Evolutionary conservation across 257 asterid species (phyloP).

Genomic region (Lycium ferocissimum): DNA sequence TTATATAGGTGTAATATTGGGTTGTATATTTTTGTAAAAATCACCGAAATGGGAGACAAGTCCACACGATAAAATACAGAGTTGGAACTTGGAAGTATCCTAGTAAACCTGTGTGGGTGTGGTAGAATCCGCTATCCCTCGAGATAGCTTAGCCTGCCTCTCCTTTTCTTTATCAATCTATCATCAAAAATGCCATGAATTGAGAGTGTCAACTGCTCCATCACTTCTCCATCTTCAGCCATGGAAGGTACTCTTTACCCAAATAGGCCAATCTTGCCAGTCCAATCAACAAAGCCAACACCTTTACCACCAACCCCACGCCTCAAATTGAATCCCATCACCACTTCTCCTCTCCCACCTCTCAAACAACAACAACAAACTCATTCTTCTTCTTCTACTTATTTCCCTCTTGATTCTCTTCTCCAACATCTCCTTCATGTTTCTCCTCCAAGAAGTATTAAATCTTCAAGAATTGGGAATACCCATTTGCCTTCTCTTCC

Average conservation of each 20-base stretch:
- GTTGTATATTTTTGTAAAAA: too few relatives aligned
- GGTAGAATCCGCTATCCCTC: not conserved
- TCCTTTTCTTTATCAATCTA: not conserved
- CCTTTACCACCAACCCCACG: constrained; percentile 52
- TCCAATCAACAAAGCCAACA: constrained; percentile 63
- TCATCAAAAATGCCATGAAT: not conserved
- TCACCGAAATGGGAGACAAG: too few relatives aligned
- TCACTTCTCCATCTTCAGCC: not conserved
- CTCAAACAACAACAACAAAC: constrained; percentile 56
- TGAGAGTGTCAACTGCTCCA: not conserved
- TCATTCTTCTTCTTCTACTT: constrained; percentile 42
- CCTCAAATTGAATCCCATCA: constrained; percentile 52
- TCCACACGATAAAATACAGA: too few relatives aligned
- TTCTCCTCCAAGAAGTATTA: constrained; percentile 48
- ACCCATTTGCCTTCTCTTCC: constrained; percentile 42
- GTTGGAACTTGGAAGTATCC: too few relatives aligned
- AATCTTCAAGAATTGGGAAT: constrained; percentile 41
- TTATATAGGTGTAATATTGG: too few relatives aligned
- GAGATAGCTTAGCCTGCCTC: not conserved
- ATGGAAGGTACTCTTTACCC: constrained; percentile 92
- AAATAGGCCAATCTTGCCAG: constrained; percentile 71
- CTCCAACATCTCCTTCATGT: constrained; percentile 77
- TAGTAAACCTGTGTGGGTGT: constrained; percentile 14
- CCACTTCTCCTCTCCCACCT: constrained; percentile 73
- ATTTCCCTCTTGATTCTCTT: constrained; percentile 83